Evolutionary conservation across 2,329 filamentous ascomycete genomes (phyloP).

Genomic region (Talaromyces pinophilus): DNA sequence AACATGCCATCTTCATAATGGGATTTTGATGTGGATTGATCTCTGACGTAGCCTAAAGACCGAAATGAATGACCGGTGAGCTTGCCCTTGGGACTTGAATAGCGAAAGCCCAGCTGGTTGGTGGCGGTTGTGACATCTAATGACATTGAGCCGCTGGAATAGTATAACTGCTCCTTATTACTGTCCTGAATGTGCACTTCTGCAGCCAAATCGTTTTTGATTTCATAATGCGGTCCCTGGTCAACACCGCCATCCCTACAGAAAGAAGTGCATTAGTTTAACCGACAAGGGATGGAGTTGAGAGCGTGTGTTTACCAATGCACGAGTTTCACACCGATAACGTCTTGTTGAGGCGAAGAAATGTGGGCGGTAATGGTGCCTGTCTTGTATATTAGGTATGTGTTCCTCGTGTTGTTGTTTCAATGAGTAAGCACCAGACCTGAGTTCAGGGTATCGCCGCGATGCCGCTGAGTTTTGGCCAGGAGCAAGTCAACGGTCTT

Average conservation of each 20-base stretch:
- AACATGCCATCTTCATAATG: slow-evolving; percentile 39
- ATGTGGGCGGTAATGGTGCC: slow-evolving; percentile 26
- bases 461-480: slow-evolving; percentile 40
- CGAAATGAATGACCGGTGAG: slow-evolving; percentile 43
- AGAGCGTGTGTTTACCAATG: slow-evolving; percentile 34
- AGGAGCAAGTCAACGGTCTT: slow-evolving; percentile 39
- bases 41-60: slow-evolving; percentile 43
- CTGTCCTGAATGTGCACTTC: slow-evolving; percentile 37
- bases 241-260: slow-evolving; percentile 37
- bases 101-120: background rate
- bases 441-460: slow-evolving; percentile 44
- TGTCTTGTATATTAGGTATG: slow-evolving; percentile 30
- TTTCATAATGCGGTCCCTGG: slow-evolving; percentile 40
- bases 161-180: no score
- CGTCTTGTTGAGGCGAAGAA: slow-evolving; percentile 37
- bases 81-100: slow-evolving; percentile 36
- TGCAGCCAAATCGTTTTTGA: slow-evolving; percentile 28
- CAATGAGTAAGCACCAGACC: slow-evolving; percentile 27
- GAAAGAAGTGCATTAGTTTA: background rate
- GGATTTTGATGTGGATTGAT: slow-evolving; percentile 37
- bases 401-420: no score
- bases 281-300: no score
- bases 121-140: no score
- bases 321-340: slow-evolving; percentile 42
- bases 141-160: no score